Conservation (phyloP, 371 early-diverging fungal genomes). For the Apophysomyces trapeziformis region DNA sequence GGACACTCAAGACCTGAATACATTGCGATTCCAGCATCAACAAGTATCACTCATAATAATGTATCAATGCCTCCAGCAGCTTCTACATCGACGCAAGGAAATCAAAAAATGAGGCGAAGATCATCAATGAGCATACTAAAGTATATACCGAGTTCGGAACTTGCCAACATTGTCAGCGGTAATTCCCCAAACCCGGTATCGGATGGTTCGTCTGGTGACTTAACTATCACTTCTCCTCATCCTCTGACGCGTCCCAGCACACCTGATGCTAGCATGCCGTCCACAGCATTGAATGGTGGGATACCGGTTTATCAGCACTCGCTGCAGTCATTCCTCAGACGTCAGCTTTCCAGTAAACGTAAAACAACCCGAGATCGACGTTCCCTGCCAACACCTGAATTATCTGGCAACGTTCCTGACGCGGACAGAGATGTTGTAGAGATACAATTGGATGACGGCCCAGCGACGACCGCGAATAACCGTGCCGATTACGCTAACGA, state of each 20-base stretch:
- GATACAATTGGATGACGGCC: conserved; percentile 26
- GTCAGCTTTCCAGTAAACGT: conserved; percentile 27
- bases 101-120: conserved; percentile 23
- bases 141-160: conserved; percentile 30
- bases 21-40: conserved; percentile 2
- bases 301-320: conserved; percentile 30
- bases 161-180: conserved; percentile 36
- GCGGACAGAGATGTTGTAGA: conserved; percentile 36
- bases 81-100: not conserved
- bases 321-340: conserved; percentile 22
- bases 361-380: conserved; percentile 13
- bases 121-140: conserved; percentile 38
- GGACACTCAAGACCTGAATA: not conserved
- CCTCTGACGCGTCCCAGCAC: conserved; percentile 5
- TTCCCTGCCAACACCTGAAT: conserved; percentile 7
- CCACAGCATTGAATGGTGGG: not conserved
- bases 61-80: not conserved
- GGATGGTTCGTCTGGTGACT: conserved; percentile 21
- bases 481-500: not conserved
- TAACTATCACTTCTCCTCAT: conserved; percentile 6
- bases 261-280: conserved; percentile 10
- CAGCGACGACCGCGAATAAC: not conserved
- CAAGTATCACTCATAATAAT: not conserved
- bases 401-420: conserved; percentile 14
- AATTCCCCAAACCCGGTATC: conserved; percentile 32